phyloP scores from a whole-genome alignment of 768 basidiomycete genomes.

The Phaffia tasmanica region DNA sequence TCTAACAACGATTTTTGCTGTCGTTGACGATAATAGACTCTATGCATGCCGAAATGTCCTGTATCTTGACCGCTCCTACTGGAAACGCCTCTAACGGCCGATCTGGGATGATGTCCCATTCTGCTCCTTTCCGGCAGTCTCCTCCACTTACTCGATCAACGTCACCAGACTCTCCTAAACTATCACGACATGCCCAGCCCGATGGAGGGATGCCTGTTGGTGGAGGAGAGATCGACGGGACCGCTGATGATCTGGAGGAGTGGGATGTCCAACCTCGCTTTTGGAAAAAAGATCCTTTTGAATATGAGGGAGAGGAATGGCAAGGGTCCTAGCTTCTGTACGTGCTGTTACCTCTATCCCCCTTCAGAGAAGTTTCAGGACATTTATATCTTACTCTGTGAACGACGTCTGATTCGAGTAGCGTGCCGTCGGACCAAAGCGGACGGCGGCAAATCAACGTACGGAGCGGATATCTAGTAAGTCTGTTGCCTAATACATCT shows the following conservation, averaged over 20 bases:
- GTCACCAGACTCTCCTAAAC: neutral
- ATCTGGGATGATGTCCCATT: neutral
- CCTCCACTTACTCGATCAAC: neutral
- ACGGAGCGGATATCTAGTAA: constrained; percentile 12
- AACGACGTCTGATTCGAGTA: neutral
- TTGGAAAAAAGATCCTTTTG: constrained; percentile 7
- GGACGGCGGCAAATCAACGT: neutral
- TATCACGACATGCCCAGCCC: neutral
- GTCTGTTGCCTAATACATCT: too few species aligned
- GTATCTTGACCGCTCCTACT: constrained; percentile 2
- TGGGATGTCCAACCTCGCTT: constrained; percentile 1
- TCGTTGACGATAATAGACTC: neutral
- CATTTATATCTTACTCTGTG: neutral
- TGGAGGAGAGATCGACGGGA: neutral
- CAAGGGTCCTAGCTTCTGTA: neutral
- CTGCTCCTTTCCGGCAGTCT: constrained; percentile 1
- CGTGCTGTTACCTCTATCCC: neutral
- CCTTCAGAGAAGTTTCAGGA: neutral
- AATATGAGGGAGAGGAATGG: neutral
- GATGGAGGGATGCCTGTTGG: neutral
- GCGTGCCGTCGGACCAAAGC: constrained; percentile 8
- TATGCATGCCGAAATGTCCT: constrained; percentile 12
- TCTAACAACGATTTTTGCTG: neutral
- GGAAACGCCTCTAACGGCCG: neutral
- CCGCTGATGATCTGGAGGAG: constrained; percentile 8